Evolutionary conservation across 2,329 filamentous ascomycete genomes (phyloP).

Genomic region (Penicillium sp.): DNA sequence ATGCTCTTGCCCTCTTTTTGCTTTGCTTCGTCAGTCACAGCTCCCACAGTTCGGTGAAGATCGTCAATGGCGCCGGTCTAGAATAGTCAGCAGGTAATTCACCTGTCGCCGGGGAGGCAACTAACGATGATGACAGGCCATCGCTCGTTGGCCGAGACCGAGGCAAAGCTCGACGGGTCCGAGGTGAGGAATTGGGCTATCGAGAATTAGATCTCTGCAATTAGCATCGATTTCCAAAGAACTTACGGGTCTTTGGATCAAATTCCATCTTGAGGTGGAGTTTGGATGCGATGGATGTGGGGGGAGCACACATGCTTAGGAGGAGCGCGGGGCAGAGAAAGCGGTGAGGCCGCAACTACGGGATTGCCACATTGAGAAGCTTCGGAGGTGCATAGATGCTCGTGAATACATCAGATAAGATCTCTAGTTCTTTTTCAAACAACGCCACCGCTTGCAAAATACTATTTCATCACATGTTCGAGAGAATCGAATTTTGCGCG

Average conservation of each 20-base stretch:
- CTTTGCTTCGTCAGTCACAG: constrained; percentile 57
- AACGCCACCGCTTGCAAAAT: constrained; percentile 25
- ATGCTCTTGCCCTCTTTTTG: constrained; percentile 81
- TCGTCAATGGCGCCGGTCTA: constrained; percentile 93
- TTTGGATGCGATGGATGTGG: constrained; percentile 13
- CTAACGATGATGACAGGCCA: constrained; percentile 91
- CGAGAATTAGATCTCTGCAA: constrained; percentile 8
- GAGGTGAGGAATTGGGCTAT: constrained; percentile 73
- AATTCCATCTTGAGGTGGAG: constrained; percentile 58
- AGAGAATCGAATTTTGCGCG: constrained; percentile 77
- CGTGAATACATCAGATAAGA: constrained; percentile 2
- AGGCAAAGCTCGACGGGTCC: constrained; percentile 83
- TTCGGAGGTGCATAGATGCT: no score
- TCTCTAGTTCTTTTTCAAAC: constrained; percentile 26
- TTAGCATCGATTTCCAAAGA: constrained; percentile 8
- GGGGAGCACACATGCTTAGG: constrained; percentile 15
- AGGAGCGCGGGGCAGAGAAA: constrained; percentile 20
- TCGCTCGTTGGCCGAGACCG: constrained; percentile 75
- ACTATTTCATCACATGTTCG: constrained; percentile 57
- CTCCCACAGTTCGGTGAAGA: constrained; percentile 63
- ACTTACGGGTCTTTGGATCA: constrained; percentile 70
- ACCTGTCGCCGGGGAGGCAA: background rate
- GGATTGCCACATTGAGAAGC: no score
- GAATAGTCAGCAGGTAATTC: constrained; percentile 5
- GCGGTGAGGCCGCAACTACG: no score